Conservation (phyloP, 2,329 filamentous ascomycete genomes). For the Cercospora sp. region DNA sequence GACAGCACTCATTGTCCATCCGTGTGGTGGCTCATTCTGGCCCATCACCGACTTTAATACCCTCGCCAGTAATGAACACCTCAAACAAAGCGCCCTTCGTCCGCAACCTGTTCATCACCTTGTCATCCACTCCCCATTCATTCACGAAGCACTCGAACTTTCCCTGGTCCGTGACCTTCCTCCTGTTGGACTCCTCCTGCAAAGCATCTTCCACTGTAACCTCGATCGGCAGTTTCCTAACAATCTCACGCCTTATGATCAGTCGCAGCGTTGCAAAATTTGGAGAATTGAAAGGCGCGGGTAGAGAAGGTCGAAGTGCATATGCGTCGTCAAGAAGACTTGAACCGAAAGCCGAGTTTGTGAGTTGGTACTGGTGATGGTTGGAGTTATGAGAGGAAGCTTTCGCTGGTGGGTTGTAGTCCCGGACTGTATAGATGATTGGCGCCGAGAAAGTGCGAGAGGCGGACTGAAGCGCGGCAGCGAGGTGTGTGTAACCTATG, state of each 20-base stretch:
- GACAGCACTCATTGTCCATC: neutral
- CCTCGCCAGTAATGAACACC: slow-evolving; percentile 28
- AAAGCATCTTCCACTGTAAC: slow-evolving; percentile 43
- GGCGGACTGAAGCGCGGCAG: slow-evolving; percentile 25
- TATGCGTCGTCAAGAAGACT: slow-evolving; percentile 13
- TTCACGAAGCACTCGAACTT: slow-evolving; percentile 39
- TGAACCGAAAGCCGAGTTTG: slow-evolving; percentile 1
- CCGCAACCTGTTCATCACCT: slow-evolving; percentile 23
- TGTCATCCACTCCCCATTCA: slow-evolving; percentile 33
- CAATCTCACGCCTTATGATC: slow-evolving; percentile 37
- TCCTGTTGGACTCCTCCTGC: slow-evolving; percentile 38
- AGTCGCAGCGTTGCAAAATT: slow-evolving; percentile 37
- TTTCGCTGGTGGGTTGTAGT: slow-evolving; percentile 18
- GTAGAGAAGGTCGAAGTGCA: slow-evolving; percentile 30
- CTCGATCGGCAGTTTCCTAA: slow-evolving; percentile 41
- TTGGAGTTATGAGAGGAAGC: neutral
- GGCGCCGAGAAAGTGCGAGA: slow-evolving; percentile 29
- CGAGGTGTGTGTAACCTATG: slow-evolving; percentile 26
- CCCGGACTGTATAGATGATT: slow-evolving; percentile 30
- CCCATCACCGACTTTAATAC: slow-evolving; percentile 22
- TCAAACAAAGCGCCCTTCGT: slow-evolving; percentile 28
- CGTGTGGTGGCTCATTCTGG: slow-evolving; percentile 9
- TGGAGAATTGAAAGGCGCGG: slow-evolving; percentile 36
- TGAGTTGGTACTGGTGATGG: slow-evolving; percentile 1
- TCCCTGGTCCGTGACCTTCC: slow-evolving; percentile 41